Evolutionary conservation across 208 protist genomes (phyloP).

Genomic region (Naegleria lovaniensis): DNA sequence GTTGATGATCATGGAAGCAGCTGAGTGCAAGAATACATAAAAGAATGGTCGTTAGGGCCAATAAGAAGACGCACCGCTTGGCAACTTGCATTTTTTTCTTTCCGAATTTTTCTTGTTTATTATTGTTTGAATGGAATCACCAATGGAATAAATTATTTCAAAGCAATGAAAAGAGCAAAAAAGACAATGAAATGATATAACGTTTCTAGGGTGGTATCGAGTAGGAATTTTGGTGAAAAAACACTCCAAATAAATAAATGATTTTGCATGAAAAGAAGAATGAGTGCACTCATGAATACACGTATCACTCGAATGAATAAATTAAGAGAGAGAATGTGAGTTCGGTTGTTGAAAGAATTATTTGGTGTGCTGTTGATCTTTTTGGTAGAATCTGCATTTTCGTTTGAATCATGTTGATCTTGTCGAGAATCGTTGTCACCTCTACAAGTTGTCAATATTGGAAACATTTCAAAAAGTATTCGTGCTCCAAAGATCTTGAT

Average conservation of each 20-base stretch:
- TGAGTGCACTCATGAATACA: background rate
- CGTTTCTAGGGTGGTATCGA: background rate
- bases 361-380: too few relatives aligned
- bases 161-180: background rate
- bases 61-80: too few relatives aligned
- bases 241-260: constrained; percentile 28
- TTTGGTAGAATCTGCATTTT: too few relatives aligned
- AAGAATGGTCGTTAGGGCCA: too few relatives aligned
- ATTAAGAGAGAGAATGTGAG: background rate
- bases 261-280: background rate
- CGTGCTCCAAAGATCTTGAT: background rate
- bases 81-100: too few relatives aligned
- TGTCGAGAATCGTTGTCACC: background rate
- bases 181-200: background rate
- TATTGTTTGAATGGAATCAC: too few relatives aligned
- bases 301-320: background rate
- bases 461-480: background rate
- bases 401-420: too few relatives aligned
- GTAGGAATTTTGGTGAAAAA: constrained; percentile 18
- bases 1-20: too few relatives aligned
- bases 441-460: background rate
- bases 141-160: too few relatives aligned
- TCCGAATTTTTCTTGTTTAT: too few relatives aligned
- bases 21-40: too few relatives aligned
- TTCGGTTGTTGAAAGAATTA: background rate